A percentile compares a stretch with the other conserved stretches of the same genome.
Evolutionary conservation across 2,329 filamentous ascomycete species (phyloP).

Genomic region (Epicoccum nigrum): DNA sequence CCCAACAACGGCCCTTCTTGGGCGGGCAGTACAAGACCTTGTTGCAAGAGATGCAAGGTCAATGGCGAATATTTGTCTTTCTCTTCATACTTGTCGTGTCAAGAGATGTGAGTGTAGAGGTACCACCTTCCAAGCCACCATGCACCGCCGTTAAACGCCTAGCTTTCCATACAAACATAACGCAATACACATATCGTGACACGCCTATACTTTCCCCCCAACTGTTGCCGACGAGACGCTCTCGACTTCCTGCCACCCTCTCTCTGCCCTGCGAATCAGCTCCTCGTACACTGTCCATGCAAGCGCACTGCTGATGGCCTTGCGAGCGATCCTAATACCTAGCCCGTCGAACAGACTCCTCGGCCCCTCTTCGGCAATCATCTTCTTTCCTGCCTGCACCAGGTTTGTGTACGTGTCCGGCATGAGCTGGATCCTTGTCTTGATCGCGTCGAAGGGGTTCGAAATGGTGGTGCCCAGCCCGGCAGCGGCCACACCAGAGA

Average conservation of each 20-base stretch:
- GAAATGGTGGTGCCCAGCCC: constrained; percentile 84
- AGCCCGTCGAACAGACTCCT: constrained; percentile 85
- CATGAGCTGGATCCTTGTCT: constrained; percentile 91
- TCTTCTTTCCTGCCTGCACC: constrained; percentile 74
- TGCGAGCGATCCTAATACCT: constrained; percentile 83
- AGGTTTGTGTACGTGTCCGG: constrained; percentile 83
- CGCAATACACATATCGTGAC: constrained; percentile 4
- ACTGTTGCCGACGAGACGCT: constrained; percentile 27
- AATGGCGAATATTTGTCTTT: too few relatives aligned
- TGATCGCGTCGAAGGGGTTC: constrained; percentile 96
- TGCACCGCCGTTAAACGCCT: constrained; percentile 3
- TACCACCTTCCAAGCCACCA: background rate
- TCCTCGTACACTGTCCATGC: constrained; percentile 99
- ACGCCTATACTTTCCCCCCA: constrained; percentile 6
- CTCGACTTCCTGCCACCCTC: constrained; percentile 40
- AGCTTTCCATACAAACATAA: background rate
- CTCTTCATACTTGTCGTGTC: background rate
- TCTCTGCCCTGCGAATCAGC: constrained; percentile 75
- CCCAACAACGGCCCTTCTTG: constrained; percentile 17
- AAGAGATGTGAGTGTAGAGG: constrained; percentile 6
- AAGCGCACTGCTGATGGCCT: constrained; percentile 90
- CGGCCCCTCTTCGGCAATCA: constrained; percentile 81
- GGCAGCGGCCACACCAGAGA: constrained; percentile 80
- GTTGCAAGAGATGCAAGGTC: too few relatives aligned
- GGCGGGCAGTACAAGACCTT: background rate